Conservation (phyloP, 768 basidiomycete species). For the Fomitopsis pulvina region DNA sequence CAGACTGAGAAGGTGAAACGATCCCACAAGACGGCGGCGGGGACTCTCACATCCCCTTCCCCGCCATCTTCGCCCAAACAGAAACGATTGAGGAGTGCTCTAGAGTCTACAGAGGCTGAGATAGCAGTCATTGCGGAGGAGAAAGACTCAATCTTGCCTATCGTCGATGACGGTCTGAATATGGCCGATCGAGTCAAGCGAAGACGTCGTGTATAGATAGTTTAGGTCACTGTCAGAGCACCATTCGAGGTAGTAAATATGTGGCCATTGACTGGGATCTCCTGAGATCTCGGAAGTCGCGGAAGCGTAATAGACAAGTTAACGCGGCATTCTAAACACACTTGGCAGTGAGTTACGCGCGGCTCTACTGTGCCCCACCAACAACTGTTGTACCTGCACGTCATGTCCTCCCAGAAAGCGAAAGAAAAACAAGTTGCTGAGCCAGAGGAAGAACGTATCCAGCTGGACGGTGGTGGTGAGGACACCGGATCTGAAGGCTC, state of each 20-base stretch:
- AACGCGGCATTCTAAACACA: not conserved
- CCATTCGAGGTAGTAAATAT: not conserved
- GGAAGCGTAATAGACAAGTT: not conserved
- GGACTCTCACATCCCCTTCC: not conserved
- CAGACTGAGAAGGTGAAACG: not conserved
- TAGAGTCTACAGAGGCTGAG: not conserved
- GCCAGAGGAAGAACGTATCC: constrained; percentile 22
- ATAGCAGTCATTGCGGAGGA: not conserved
- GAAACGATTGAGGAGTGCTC: not conserved
- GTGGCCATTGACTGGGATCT: not conserved
- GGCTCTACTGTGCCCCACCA: not conserved
- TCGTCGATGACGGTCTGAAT: constrained; percentile 1
- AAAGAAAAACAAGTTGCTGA: constrained; percentile 37
- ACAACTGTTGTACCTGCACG: not conserved
- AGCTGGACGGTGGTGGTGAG: constrained; percentile 6
- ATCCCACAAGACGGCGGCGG: not conserved
- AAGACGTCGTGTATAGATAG: constrained; percentile 7
- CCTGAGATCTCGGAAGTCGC: not conserved
- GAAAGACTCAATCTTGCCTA: no score
- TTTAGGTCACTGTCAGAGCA: not conserved
- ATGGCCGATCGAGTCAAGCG: constrained; percentile 22
- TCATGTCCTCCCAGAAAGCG: constrained; percentile 32
- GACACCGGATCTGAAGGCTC: constrained; percentile 15
- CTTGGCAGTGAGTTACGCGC: not conserved
- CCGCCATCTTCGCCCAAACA: not conserved